Evolutionary conservation across 1,139 yeast genomes (phyloP).

Genomic region (Saccharomycopsis phalli): DNA sequence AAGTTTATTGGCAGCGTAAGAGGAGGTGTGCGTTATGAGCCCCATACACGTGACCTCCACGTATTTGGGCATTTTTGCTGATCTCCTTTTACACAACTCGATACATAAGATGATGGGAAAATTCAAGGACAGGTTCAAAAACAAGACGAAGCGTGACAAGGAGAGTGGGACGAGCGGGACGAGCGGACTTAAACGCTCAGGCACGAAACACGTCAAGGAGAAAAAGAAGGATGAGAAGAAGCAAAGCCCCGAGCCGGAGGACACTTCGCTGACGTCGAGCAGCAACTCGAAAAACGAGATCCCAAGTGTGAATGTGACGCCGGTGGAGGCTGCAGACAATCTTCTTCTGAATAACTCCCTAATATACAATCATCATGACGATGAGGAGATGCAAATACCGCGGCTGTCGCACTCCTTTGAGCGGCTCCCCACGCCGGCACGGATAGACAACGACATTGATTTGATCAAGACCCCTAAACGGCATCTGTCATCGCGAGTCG

Average conservation of each 20-base stretch:
- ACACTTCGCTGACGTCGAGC: slow-evolving; percentile 1
- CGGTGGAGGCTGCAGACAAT: neutral
- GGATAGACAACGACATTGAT: slow-evolving; percentile 44
- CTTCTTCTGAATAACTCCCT: slow-evolving; percentile 4
- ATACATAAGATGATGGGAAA: slow-evolving; percentile 20
- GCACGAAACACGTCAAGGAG: slow-evolving; percentile 19
- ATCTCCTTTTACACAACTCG: too few relatives aligned
- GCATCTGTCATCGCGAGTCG: slow-evolving; percentile 90
- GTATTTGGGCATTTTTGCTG: too few relatives aligned
- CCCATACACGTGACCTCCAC: too few relatives aligned
- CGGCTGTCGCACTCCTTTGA: slow-evolving; percentile 38
- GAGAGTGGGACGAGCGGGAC: slow-evolving; percentile 4
- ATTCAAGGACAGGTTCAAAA: slow-evolving; percentile 20
- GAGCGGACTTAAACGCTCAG: slow-evolving; percentile 16
- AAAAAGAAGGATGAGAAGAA: slow-evolving; percentile 8
- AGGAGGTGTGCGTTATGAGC: too few relatives aligned
- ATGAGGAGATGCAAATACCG: slow-evolving; percentile 27
- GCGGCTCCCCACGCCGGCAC: slow-evolving; percentile 36
- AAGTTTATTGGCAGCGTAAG: too few relatives aligned
- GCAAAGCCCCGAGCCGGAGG: slow-evolving; percentile 3
- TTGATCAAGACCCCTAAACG: slow-evolving; percentile 74
- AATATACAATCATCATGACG: slow-evolving; percentile 4
- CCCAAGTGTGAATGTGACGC: neutral
- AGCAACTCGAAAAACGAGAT: neutral
- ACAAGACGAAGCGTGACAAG: slow-evolving; percentile 16